Evolutionary conservation across 2,329 filamentous ascomycete genomes (phyloP).

Genomic region (Endoconidiophora polonica): DNA sequence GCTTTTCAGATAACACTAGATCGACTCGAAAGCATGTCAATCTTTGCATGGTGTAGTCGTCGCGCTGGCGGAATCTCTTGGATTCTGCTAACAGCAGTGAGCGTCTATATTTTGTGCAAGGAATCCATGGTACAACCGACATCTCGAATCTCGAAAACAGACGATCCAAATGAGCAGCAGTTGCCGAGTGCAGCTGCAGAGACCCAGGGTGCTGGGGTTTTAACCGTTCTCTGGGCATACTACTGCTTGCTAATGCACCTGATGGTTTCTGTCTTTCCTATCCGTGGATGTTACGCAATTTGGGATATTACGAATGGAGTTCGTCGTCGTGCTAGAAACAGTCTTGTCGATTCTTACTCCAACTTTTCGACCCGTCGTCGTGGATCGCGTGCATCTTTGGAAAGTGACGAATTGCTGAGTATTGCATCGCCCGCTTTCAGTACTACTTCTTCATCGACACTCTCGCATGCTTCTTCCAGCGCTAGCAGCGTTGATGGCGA

Average conservation of each 20-base stretch:
- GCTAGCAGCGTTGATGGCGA: slow-evolving; percentile 36
- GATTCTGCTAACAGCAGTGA: slow-evolving; percentile 30
- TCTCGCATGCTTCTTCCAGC: slow-evolving; percentile 30
- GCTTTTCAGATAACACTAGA: slow-evolving; percentile 11
- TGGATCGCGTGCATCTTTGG: slow-evolving; percentile 36
- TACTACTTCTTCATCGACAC: slow-evolving; percentile 24
- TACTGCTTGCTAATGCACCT: slow-evolving; percentile 50
- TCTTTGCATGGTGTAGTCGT: slow-evolving; percentile 37
- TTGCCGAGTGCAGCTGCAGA: slow-evolving; percentile 21
- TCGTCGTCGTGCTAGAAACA: slow-evolving; percentile 24
- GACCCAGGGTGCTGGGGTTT: slow-evolving; percentile 29
- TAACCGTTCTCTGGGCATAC: slow-evolving; percentile 40
- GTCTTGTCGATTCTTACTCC: slow-evolving; percentile 26
- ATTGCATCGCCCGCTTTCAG: background rate
- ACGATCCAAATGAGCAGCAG: no score
- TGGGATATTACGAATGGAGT: slow-evolving; percentile 38
- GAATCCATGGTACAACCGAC: slow-evolving; percentile 23
- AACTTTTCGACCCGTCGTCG: slow-evolving; percentile 33
- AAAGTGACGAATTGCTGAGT: slow-evolving; percentile 24
- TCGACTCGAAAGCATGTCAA: slow-evolving; percentile 26
- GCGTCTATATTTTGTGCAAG: slow-evolving; percentile 37
- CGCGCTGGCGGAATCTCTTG: slow-evolving; percentile 39
- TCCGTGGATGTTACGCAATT: slow-evolving; percentile 45
- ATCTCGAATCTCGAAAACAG: slow-evolving; percentile 16
- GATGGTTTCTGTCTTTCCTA: slow-evolving; percentile 44